phyloP scores from a whole-genome alignment of 495 filamentous ascomycete species.

The Aspergillus egyptiacus region DNA sequence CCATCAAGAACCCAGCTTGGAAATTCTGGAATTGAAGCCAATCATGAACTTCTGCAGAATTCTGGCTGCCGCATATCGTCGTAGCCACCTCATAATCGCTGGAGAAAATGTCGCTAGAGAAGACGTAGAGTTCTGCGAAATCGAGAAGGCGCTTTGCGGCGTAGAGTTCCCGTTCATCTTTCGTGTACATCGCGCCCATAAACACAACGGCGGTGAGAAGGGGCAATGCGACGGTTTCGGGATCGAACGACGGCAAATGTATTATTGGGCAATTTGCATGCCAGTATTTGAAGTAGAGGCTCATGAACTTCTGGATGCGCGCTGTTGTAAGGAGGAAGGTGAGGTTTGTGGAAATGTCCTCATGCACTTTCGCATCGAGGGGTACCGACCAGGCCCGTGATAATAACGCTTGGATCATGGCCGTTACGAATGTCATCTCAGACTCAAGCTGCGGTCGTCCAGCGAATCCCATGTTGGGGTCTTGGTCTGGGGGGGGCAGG shows the following conservation, averaged over 20 bases:
- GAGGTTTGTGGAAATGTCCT: slow-evolving; percentile 35
- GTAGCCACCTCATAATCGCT: slow-evolving; percentile 36
- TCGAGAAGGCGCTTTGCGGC: slow-evolving; percentile 40
- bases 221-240: slow-evolving; percentile 30
- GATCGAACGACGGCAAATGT: slow-evolving; percentile 36
- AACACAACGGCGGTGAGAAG: slow-evolving; percentile 36
- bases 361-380: slow-evolving; percentile 33
- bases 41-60: slow-evolving; percentile 22
- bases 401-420: slow-evolving; percentile 34
- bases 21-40: slow-evolving; percentile 41
- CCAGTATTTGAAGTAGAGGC: slow-evolving; percentile 44
- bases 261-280: slow-evolving; percentile 41
- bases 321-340: slow-evolving; percentile 38
- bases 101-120: slow-evolving; percentile 38
- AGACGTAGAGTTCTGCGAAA: slow-evolving; percentile 43
- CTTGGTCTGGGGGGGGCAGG: slow-evolving; percentile 14
- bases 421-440: slow-evolving; percentile 33
- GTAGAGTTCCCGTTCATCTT: slow-evolving; percentile 31
- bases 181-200: slow-evolving; percentile 47
- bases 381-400: slow-evolving; percentile 34
- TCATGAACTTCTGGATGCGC: slow-evolving; percentile 36
- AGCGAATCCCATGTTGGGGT: slow-evolving; percentile 17
- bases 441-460: slow-evolving; percentile 26
- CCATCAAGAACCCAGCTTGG: slow-evolving; percentile 40
- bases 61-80: slow-evolving; percentile 22